These are phyloP conservation scores for Vitis rupestris DNA, from an alignment of 164 flowering plant species.

Conservation along the genomic window DNA sequence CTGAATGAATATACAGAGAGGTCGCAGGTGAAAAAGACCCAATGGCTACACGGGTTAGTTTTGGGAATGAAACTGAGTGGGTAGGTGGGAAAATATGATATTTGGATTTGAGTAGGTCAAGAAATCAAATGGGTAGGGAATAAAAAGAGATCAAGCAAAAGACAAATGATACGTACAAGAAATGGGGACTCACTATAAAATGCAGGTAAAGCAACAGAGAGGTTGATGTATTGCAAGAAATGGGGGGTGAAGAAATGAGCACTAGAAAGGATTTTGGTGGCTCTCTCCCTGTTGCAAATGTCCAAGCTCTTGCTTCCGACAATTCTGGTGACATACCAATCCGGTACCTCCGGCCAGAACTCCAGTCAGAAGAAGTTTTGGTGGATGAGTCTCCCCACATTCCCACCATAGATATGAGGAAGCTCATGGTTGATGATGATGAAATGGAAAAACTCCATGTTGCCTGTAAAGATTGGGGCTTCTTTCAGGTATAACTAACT, in stretches of 20 bases:
- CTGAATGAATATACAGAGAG: too few species aligned
- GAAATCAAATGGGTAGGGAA: too few species aligned
- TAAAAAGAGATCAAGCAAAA: too few species aligned
- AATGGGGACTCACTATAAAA: too few species aligned
- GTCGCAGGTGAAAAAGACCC: too few species aligned
- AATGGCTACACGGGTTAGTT: too few species aligned
- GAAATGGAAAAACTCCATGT: conserved; percentile 37
- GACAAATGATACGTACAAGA: too few species aligned
- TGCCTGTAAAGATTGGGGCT: conserved; percentile 57
- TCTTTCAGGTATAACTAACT: conserved; percentile 41
- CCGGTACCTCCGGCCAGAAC: conserved; percentile 32
- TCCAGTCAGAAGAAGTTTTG: conserved; percentile 13
- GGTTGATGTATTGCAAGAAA: too few species aligned
- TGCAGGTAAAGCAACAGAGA: too few species aligned
- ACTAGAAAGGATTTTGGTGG: conserved; percentile 20
- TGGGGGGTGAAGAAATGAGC: conserved; percentile 7
- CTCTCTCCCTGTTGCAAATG: conserved; percentile 41
- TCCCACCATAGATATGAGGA: conserved; percentile 39
- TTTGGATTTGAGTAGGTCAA: too few species aligned
- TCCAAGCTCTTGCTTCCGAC: conserved; percentile 35
- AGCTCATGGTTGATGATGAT: conserved; percentile 2
- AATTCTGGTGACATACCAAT: conserved; percentile 27
- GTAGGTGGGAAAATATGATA: too few species aligned
- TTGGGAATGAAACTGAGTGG: too few species aligned
- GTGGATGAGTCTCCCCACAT: conserved; percentile 24